Conservation (phyloP, 164 flowering plant species). For the Tetracentron sinense region DNA sequence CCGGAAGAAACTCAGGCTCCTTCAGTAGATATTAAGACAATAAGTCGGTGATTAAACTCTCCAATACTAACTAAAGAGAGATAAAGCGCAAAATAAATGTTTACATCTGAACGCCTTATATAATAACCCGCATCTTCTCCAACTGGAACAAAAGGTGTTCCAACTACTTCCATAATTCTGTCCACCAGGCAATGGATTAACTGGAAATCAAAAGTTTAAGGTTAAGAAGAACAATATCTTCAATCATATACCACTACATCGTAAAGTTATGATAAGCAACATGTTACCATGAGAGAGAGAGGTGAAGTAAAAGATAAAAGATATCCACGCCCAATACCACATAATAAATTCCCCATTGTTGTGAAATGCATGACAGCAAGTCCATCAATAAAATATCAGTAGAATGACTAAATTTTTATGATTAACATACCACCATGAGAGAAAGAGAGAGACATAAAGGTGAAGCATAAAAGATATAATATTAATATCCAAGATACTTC, state of each 20-base stretch:
- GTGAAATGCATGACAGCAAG: no score
- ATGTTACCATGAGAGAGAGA: no score
- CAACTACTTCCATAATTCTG: slow-evolving; percentile 80
- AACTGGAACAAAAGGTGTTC: slow-evolving; percentile 46
- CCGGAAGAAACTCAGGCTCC: slow-evolving; percentile 86
- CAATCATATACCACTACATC: neutral
- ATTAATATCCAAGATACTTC: no score
- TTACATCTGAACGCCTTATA: slow-evolving; percentile 60
- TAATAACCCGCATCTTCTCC: slow-evolving; percentile 62
- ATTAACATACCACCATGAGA: no score
- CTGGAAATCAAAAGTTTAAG: slow-evolving; percentile 33
- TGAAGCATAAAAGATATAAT: no score
- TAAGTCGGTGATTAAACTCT: neutral
- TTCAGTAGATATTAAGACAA: slow-evolving; percentile 21
- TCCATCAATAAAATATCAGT: no score
- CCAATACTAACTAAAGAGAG: neutral
- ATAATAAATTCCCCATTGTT: no score
- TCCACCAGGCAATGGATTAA: slow-evolving; percentile 78
- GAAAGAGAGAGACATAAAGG: no score
- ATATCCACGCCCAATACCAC: no score
- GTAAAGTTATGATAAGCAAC: neutral
- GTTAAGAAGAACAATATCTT: neutral
- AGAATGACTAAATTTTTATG: no score
- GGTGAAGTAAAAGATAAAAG: no score
- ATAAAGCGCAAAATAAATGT: slow-evolving; percentile 12